phyloP scores from a whole-genome alignment of 164 flowering plant species.

The Magnolia officinalis region DNA sequence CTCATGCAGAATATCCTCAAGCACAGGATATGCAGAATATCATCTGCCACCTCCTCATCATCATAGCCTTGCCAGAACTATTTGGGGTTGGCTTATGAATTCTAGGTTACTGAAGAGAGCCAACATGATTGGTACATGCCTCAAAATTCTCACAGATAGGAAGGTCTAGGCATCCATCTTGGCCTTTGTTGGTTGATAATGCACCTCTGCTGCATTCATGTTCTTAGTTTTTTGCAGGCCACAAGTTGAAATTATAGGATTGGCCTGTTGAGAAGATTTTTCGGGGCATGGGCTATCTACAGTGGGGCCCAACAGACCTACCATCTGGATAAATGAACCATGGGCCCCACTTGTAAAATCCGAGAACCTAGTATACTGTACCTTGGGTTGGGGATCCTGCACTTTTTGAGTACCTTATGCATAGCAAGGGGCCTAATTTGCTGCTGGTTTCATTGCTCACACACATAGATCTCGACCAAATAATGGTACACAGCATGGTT shows the following conservation, averaged over 20 bases:
- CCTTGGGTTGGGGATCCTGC: too few species aligned
- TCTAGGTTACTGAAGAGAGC: background rate
- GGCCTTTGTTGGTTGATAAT: background rate
- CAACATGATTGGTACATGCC: background rate
- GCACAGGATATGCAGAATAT: background rate
- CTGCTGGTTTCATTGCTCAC: too few species aligned
- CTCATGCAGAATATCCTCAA: background rate
- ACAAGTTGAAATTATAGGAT: too few species aligned
- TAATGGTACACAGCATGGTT: too few species aligned
- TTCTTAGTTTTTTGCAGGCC: too few species aligned
- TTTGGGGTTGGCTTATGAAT: background rate
- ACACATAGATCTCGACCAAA: too few species aligned
- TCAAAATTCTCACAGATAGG: background rate
- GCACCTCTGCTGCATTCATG: background rate
- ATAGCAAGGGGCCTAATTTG: too few species aligned
- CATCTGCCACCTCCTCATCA: background rate
- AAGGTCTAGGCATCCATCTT: background rate
- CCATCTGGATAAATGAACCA: too few species aligned
- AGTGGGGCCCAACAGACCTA: background rate
- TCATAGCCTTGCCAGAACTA: background rate
- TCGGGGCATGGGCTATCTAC: background rate
- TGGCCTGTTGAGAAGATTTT: background rate
- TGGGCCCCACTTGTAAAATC: too few species aligned
- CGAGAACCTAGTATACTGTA: too few species aligned
- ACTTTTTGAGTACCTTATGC: too few species aligned